Evolutionary conservation across 768 basidiomycete genomes (phyloP).

Genomic region (Lactarius tabidus): DNA sequence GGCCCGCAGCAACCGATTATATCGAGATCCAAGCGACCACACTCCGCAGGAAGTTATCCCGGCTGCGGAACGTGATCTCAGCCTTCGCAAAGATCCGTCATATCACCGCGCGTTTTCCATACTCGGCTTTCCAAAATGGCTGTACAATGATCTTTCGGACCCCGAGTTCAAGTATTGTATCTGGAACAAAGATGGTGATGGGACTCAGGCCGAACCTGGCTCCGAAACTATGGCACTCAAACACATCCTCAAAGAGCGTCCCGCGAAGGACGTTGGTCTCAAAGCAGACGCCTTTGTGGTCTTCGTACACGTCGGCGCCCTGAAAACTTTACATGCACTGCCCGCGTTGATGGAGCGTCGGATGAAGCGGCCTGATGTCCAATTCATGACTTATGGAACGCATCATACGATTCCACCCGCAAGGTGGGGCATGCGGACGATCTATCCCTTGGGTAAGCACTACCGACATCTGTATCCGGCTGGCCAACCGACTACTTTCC

Average conservation of each 20-base stretch:
- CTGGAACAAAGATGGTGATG: constrained; percentile 23
- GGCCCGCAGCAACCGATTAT: constrained; percentile 26
- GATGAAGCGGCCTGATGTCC: constrained; percentile 41
- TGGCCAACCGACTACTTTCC: not conserved
- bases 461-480: not conserved
- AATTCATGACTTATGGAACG: constrained; percentile 68
- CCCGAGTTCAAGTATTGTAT: constrained; percentile 13
- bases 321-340: constrained; percentile 46
- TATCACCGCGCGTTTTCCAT: constrained; percentile 22
- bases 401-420: constrained; percentile 48
- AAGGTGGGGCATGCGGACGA: constrained; percentile 59
- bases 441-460: constrained; percentile 62
- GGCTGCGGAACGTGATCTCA: constrained; percentile 1
- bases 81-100: constrained; percentile 9
- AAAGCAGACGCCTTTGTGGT: constrained; percentile 44
- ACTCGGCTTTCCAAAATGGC: constrained; percentile 19
- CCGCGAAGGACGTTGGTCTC: constrained; percentile 12
- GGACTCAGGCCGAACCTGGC: constrained; percentile 2
- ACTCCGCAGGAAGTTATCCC: not conserved
- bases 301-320: constrained; percentile 63
- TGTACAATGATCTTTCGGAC: constrained; percentile 17
- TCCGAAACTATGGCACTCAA: constrained; percentile 16
- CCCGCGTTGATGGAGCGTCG: constrained; percentile 48
- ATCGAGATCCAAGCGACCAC: constrained; percentile 14
- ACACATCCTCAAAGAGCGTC: constrained; percentile 13